phyloP scores from a whole-genome alignment of 345 rosid species.

The Luvunga scandens region DNA sequence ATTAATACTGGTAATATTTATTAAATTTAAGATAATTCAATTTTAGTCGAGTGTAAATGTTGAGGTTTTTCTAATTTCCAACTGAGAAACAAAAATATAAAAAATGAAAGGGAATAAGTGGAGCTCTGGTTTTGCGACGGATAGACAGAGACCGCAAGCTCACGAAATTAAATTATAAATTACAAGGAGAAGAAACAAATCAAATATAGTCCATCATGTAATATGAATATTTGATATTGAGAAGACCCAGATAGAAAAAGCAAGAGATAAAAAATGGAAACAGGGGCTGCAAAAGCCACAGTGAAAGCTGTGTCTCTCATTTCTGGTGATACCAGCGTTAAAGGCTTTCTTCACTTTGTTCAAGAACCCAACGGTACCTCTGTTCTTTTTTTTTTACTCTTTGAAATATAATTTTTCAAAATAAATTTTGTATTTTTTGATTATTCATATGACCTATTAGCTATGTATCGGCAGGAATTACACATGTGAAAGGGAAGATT shows the following conservation, averaged over 20 bases:
- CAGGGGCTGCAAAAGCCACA: slow-evolving; percentile 30
- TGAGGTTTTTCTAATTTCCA: no score
- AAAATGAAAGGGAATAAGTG: neutral
- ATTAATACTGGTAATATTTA: no score
- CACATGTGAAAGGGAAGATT: slow-evolving; percentile 72
- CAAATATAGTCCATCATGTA: neutral
- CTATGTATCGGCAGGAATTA: slow-evolving; percentile 46
- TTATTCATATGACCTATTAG: neutral
- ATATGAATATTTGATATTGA: neutral
- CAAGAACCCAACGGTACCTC: slow-evolving; percentile 59
- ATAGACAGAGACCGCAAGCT: neutral
- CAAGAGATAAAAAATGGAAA: slow-evolving; percentile 29
- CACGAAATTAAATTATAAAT: no score
- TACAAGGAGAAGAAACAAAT: neutral
- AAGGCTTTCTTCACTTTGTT: slow-evolving; percentile 65
- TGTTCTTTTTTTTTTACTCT: neutral
- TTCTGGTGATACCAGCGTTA: slow-evolving; percentile 54
- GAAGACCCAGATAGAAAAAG: neutral
- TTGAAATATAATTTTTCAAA: no score
- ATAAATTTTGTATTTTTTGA: neutral
- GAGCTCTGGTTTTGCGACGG: neutral
- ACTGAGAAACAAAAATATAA: neutral
- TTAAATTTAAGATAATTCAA: no score
- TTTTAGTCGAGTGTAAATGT: neutral
- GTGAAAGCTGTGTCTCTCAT: slow-evolving; percentile 86